These are phyloP conservation scores for Quercus rubra DNA, from an alignment of 306 rosid genomes.

Conservation along the genomic window DNA sequence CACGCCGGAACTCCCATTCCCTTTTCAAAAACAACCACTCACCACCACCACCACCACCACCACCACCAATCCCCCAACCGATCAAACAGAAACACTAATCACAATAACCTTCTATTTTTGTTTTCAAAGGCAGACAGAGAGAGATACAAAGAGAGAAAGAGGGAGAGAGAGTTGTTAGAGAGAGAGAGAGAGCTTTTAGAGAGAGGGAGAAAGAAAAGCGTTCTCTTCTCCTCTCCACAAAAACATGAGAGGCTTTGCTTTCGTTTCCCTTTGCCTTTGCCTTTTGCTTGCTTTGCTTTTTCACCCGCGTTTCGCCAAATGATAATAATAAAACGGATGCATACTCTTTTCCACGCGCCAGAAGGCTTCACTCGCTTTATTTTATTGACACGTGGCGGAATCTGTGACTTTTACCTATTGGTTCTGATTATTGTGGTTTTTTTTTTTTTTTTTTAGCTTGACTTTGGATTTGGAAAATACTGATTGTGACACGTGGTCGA, in stretches of 20 bases:
- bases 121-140: slow-evolving; percentile 1
- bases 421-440: not conserved
- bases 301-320: slow-evolving; percentile 35
- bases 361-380: slow-evolving; percentile 6
- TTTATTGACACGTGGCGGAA: slow-evolving; percentile 6
- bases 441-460: not conserved
- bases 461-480: not conserved
- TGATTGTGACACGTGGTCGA: slow-evolving; percentile 16
- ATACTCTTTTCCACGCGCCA: slow-evolving; percentile 1
- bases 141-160: slow-evolving; percentile 11
- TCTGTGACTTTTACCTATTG: not conserved
- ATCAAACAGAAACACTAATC: not conserved
- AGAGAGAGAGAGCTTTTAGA: not conserved
- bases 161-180: slow-evolving; percentile 13
- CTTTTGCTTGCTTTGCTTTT: slow-evolving; percentile 4
- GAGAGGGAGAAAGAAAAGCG: slow-evolving; percentile 37
- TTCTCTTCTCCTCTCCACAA: slow-evolving; percentile 85
- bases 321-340: slow-evolving; percentile 17
- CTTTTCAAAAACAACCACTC: not conserved
- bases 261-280: not conserved
- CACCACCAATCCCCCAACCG: slow-evolving; percentile 18
- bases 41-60: not conserved
- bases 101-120: not conserved
- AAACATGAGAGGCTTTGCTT: slow-evolving; percentile 36
- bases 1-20: slow-evolving; percentile 43